Evolutionary conservation across 2,329 filamentous ascomycete genomes (phyloP).

Genomic region (Eutypella sp.): DNA sequence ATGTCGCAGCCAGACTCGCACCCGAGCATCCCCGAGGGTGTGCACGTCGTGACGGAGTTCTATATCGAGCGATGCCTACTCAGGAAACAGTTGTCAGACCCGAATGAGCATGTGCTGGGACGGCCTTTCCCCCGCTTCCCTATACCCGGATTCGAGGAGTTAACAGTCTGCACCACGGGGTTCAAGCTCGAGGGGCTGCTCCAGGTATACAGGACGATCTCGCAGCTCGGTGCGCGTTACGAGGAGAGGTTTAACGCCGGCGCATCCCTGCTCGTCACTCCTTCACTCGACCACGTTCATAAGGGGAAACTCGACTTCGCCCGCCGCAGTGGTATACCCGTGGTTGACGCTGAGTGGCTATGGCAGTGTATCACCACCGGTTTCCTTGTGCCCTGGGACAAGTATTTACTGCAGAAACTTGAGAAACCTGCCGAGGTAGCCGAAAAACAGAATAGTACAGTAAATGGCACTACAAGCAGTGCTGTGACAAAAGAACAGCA

Average conservation of each 20-base stretch:
- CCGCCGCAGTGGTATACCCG: constrained; percentile 67
- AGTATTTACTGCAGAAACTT: constrained; percentile 45
- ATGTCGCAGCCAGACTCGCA: constrained; percentile 41
- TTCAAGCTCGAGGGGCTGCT: constrained; percentile 81
- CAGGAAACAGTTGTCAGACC: constrained; percentile 65
- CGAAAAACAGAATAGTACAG: no score
- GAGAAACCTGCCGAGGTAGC: constrained; percentile 24
- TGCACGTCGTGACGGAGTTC: constrained; percentile 73
- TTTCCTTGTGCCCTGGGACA: constrained; percentile 38
- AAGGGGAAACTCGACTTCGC: constrained; percentile 78
- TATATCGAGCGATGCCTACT: constrained; percentile 89
- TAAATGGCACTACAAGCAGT: no score
- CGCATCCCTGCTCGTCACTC: constrained; percentile 75
- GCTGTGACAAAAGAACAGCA: constrained; percentile 1
- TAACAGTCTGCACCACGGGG: constrained; percentile 74
- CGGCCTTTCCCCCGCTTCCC: constrained; percentile 70
- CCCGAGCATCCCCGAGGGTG: constrained; percentile 33
- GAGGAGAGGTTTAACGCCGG: constrained; percentile 68
- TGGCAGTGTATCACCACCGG: constrained; percentile 70
- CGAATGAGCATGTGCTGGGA: constrained; percentile 66
- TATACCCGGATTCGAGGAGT: constrained; percentile 61
- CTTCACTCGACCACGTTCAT: constrained; percentile 50
- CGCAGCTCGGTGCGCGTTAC: constrained; percentile 74
- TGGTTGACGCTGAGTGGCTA: constrained; percentile 80
- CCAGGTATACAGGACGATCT: constrained; percentile 73